phyloP scores from a whole-genome alignment of 179 eudicot genomes.

The Nepenthes alata region DNA sequence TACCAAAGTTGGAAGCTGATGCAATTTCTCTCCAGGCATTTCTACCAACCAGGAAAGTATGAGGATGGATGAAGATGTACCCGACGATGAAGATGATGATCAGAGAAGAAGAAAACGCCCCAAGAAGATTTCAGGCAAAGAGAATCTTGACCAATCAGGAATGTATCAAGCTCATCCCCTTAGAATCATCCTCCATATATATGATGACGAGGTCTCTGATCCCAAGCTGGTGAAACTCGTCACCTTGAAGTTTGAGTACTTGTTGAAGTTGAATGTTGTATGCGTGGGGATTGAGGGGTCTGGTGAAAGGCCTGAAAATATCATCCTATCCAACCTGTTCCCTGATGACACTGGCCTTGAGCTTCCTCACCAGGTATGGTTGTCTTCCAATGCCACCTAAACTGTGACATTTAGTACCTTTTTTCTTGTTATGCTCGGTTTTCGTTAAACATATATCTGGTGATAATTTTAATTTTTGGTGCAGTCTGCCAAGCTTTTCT shows the following conservation, averaged over 20 bases:
- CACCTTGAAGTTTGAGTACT: constrained; percentile 74
- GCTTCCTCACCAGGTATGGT: constrained; percentile 76
- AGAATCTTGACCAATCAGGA: constrained; percentile 56
- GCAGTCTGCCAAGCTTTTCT: constrained; percentile 73
- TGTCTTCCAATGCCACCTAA: background rate
- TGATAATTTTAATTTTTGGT: background rate
- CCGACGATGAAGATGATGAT: constrained; percentile 90
- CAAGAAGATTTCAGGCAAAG: constrained; percentile 56
- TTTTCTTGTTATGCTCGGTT: background rate
- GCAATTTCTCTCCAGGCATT: constrained; percentile 24
- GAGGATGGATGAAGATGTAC: constrained; percentile 69
- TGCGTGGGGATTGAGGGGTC: constrained; percentile 87
- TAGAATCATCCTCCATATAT: constrained; percentile 48
- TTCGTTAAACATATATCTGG: background rate
- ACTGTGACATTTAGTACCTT: background rate
- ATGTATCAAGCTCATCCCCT: constrained; percentile 80
- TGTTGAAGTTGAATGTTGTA: constrained; percentile 67
- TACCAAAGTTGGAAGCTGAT: too few species aligned
- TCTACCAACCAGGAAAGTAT: constrained; percentile 42
- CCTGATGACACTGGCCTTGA: constrained; percentile 84
- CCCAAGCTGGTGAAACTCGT: constrained; percentile 51
- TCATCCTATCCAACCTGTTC: constrained; percentile 76
- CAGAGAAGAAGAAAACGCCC: constrained; percentile 87
- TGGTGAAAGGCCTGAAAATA: constrained; percentile 50
- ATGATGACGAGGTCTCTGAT: constrained; percentile 25